Evolutionary conservation across 2,329 filamentous ascomycete species (phyloP), one percentile per base, ranked within the genome.

Genomic region (Orbilia quercus): DNA sequence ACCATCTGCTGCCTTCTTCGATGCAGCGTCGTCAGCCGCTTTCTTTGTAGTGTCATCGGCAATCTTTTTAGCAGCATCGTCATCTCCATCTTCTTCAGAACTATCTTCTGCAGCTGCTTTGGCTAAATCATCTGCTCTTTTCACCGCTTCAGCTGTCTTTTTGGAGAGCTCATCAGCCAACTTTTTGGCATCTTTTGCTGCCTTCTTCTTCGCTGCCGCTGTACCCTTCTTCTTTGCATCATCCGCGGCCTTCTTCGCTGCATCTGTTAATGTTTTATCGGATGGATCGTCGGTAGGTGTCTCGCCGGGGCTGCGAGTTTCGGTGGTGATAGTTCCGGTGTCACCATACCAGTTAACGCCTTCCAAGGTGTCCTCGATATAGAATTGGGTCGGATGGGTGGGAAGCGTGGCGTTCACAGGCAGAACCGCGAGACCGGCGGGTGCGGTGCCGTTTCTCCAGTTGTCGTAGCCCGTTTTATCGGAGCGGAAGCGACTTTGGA

Each of bases 271-370:
- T n/a, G n/a, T n/a, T n/a, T n/a, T n/a, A n/a, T n/a, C n/a, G n/a
- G n/a, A n/a, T n/a, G n/a, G n/a, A n/a, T n/a, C n/a, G n/a, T n/a
- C n/a, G n/a, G n/a, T n/a, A n/a, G n/a, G n/a, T n/a, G n/a, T n/a
- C n/a, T 31, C 28, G 28, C 28, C 28, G 28, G 28, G 9, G 28
- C 9, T 9, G 9, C 9, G 28, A 31, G 9, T 31, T 9, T 28
- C 45, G 20, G 2, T n/a, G 22, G 20, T 47, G 28, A 72, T 65
- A 1, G 9, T 50, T 12, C 67, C 67, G 1, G 59, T 54, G 40
- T 72, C 67, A 1, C 53, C 67, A 42, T 59, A 64, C 67, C 67
- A 72, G 44, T 72, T 54, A 11, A 72, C 16, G 2, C 28, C 45
- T 11, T 54, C 14, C 28, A 72, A 25, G 11, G 54, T 65, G 59